These are phyloP conservation scores for Brettanomyces bruxellensis DNA, from an alignment of 805 yeast genomes.

Conservation along the genomic window DNA sequence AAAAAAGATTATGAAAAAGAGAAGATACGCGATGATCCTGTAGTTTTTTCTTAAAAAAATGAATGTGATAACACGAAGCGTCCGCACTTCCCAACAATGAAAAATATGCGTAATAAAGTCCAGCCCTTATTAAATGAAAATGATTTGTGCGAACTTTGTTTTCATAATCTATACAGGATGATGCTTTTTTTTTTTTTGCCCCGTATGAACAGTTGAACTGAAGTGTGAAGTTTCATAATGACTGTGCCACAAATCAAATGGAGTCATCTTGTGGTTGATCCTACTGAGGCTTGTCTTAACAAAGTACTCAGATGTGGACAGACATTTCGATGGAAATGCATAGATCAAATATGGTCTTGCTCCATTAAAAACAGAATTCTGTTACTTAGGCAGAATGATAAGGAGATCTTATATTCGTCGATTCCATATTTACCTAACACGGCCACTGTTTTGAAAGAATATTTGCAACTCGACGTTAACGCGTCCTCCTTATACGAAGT, in stretches of 20 bases:
- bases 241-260: slow-evolving; percentile 11
- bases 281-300: slow-evolving; percentile 47
- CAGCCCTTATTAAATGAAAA: no score
- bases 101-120: no score
- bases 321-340: slow-evolving; percentile 69
- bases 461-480: slow-evolving; percentile 58
- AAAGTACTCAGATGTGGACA: slow-evolving; percentile 79
- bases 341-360: slow-evolving; percentile 58
- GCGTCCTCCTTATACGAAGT: slow-evolving; percentile 42
- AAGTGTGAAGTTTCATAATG: background rate
- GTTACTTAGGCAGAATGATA: slow-evolving; percentile 51
- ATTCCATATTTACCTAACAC: slow-evolving; percentile 28
- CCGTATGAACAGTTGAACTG: no score
- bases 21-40: no score
- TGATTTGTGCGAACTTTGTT: no score
- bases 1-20: no score
- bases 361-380: slow-evolving; percentile 52
- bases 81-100: no score
- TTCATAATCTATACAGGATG: no score
- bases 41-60: no score
- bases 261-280: slow-evolving; percentile 17
- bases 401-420: slow-evolving; percentile 42
- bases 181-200: no score
- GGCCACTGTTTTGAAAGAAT: slow-evolving; percentile 43
- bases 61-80: no score